A percentile compares a stretch with the other conserved stretches of the same genome.
Evolutionary conservation across 176 grass and related monocot genomes (phyloP).

Genomic region (Rhynchospora pubera): DNA sequence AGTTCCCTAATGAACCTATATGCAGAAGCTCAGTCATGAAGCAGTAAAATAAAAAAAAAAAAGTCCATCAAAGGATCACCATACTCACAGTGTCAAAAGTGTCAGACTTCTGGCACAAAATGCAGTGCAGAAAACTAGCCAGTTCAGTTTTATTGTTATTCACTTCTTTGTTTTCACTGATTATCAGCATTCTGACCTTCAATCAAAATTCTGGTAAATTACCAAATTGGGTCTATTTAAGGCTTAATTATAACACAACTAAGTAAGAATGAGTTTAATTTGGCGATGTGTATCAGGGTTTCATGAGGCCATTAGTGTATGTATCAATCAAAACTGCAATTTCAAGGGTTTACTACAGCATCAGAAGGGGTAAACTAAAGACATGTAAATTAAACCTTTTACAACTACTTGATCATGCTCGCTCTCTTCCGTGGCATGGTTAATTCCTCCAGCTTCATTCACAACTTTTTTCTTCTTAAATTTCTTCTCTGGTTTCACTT

Average conservation of each 20-base stretch:
- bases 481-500: constrained; percentile 60
- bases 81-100: neutral
- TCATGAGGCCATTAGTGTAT: neutral
- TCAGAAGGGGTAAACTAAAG: neutral
- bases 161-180: neutral
- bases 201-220: neutral
- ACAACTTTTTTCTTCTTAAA: constrained; percentile 40
- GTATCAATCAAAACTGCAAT: neutral
- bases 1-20: neutral
- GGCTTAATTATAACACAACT: neutral
- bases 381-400: neutral
- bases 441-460: constrained; percentile 11
- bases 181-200: neutral
- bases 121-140: neutral
- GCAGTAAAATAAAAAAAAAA: neutral
- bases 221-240: neutral
- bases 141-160: neutral
- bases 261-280: neutral
- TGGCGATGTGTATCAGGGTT: neutral
- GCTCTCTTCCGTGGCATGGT: neutral
- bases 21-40: neutral
- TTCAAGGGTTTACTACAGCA: neutral
- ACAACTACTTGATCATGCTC: constrained; percentile 7
- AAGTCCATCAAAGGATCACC: neutral
- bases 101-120: neutral